These are phyloP conservation scores for Cyanodermella asteris DNA, from an alignment of 2,329 filamentous ascomycete species.

Conservation along the genomic window DNA sequence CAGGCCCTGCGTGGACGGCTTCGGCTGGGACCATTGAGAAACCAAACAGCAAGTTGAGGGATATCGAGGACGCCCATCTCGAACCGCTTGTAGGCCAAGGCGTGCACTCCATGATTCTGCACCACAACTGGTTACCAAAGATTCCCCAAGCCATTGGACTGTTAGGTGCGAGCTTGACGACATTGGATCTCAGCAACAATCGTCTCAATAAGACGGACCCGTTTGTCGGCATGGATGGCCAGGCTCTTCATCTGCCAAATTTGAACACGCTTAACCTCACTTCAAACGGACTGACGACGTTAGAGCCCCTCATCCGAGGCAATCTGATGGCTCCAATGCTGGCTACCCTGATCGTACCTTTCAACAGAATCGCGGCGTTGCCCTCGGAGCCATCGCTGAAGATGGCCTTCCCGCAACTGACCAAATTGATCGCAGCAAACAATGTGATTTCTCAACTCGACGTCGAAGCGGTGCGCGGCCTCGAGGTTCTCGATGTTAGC, in stretches of 20 bases:
- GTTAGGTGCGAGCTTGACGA: constrained; percentile 47
- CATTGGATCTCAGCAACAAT: constrained; percentile 57
- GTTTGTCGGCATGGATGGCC: too few relatives aligned
- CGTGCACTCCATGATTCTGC: constrained; percentile 40
- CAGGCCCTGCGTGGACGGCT: constrained; percentile 46
- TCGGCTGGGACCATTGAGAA: constrained; percentile 5
- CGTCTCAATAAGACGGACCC: constrained; percentile 43
- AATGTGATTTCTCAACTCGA: constrained; percentile 57
- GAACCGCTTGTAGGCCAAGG: constrained; percentile 23
- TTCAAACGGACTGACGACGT: constrained; percentile 48
- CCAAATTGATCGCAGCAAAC: constrained; percentile 50
- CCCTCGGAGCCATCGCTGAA: constrained; percentile 47
- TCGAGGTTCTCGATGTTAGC: constrained; percentile 55
- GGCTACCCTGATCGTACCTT: constrained; percentile 56
- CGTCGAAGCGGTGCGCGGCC: constrained; percentile 49
- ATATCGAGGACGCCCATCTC: constrained; percentile 27
- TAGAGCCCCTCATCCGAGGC: constrained; percentile 42
- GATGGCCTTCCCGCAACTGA: constrained; percentile 45
- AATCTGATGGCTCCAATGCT: constrained; percentile 53
- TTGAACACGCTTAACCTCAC: constrained; percentile 59
- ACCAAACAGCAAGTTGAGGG: constrained; percentile 34
- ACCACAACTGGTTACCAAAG: constrained; percentile 51
- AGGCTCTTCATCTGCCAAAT: constrained; percentile 45
- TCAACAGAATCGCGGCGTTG: constrained; percentile 56
- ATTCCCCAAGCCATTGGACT: constrained; percentile 50